Conservation (phyloP, 2,329 filamentous ascomycete genomes). For the Lojkania enalia region DNA sequence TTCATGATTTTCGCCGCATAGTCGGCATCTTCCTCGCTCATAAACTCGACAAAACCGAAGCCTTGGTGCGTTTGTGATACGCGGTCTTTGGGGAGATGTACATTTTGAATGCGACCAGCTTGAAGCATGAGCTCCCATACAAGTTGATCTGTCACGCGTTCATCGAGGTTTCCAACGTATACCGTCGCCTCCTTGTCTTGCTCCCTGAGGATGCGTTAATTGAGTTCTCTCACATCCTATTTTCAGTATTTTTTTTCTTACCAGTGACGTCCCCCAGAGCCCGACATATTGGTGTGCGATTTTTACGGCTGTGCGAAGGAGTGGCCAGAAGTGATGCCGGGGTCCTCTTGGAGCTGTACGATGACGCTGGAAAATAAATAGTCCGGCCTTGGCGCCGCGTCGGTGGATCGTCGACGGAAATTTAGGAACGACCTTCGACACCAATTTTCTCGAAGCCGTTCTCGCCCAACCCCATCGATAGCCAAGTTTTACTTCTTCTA, state of each 20-base stretch:
- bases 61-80: constrained; percentile 96
- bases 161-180: constrained; percentile 98
- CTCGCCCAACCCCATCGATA: constrained; percentile 8
- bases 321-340: background rate
- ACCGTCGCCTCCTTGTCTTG: constrained; percentile 98
- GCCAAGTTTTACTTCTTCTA: no score
- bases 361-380: background rate
- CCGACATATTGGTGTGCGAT: constrained; percentile 51
- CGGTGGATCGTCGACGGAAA: constrained; percentile 8
- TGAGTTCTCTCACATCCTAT: no score
- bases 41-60: constrained; percentile 99
- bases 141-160: constrained; percentile 85
- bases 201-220: no score
- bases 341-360: background rate
- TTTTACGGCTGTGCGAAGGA: constrained; percentile 17
- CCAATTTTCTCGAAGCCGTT: no score
- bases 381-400: background rate
- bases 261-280: constrained; percentile 72
- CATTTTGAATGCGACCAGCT: constrained; percentile 94
- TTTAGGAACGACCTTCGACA: constrained; percentile 3
- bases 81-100: constrained; percentile 96
- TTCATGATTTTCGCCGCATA: constrained; percentile 98
- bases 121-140: constrained; percentile 99
- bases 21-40: constrained; percentile 91
- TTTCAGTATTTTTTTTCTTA: no score